Evolutionary conservation across 1,284 basidiomycete genomes (phyloP).

Genomic region (Ustilago crameri): DNA sequence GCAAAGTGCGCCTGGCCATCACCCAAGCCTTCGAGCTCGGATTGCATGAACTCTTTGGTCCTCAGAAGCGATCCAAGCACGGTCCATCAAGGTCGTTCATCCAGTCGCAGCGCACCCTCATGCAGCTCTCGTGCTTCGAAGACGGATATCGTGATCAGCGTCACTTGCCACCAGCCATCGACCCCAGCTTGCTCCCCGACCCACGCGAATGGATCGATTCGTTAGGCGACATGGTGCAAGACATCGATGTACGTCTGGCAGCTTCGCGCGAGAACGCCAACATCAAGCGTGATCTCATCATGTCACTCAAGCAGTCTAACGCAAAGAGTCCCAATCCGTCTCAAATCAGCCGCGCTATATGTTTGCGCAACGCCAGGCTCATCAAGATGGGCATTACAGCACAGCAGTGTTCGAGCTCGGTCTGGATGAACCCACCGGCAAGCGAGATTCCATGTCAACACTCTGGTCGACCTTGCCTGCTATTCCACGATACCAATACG

Average conservation of each 20-base stretch:
- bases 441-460: constrained; percentile 53
- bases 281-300: constrained; percentile 53
- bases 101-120: constrained; percentile 44
- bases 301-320: constrained; percentile 41
- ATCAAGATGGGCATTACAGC: constrained; percentile 54
- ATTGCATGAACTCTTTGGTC: constrained; percentile 55
- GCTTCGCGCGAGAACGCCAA: constrained; percentile 52
- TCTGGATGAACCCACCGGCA: constrained; percentile 47
- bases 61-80: constrained; percentile 46
- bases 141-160: constrained; percentile 50
- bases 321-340: constrained; percentile 31
- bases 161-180: constrained; percentile 51
- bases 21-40: constrained; percentile 69
- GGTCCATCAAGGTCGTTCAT: constrained; percentile 42
- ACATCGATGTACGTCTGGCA: constrained; percentile 51
- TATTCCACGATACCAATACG: constrained; percentile 52
- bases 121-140: constrained; percentile 52
- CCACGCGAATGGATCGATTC: constrained; percentile 53
- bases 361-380: constrained; percentile 47
- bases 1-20: constrained; percentile 64
- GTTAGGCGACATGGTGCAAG: constrained; percentile 50
- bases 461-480: constrained; percentile 43
- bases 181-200: constrained; percentile 41
- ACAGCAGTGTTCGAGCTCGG: constrained; percentile 32
- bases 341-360: constrained; percentile 45